Conservation (phyloP, 2,329 filamentous ascomycete genomes). For the Emydomyces testavorans region DNA sequence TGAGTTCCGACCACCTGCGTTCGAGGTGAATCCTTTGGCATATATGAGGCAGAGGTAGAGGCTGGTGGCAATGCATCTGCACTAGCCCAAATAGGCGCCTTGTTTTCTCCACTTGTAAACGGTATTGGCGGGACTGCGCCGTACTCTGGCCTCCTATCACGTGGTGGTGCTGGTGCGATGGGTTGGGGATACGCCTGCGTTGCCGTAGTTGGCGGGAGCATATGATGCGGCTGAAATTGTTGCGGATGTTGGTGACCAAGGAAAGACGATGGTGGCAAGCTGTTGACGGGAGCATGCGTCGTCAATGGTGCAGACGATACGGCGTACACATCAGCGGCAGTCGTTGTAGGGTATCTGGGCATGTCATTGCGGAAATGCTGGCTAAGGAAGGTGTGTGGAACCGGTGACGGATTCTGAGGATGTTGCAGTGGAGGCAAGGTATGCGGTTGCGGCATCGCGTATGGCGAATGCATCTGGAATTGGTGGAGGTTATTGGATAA, state of each 20-base stretch:
- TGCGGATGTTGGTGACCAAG: conserved; percentile 26
- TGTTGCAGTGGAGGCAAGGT: conserved; percentile 38
- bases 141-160: conserved; percentile 41
- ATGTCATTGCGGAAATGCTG: conserved; percentile 35
- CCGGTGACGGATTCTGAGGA: conserved; percentile 36
- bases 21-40: conserved; percentile 34
- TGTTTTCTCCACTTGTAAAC: conserved; percentile 46
- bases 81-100: conserved; percentile 43
- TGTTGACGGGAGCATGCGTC: conserved; percentile 31
- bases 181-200: conserved; percentile 61
- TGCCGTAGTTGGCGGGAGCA: conserved; percentile 57
- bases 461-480: conserved; percentile 38
- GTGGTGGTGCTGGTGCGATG: conserved; percentile 58
- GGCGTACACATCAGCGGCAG: conserved; percentile 33
- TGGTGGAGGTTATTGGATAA: conserved; percentile 39
- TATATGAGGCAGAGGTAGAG: conserved; percentile 30
- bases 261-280: conserved; percentile 34
- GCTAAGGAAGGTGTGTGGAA: conserved; percentile 32
- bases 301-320: conserved; percentile 34
- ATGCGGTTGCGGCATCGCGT: conserved; percentile 34
- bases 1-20: conserved; percentile 93
- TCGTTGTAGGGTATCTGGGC: conserved; percentile 34
- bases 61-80: conserved; percentile 31
- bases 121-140: conserved; percentile 62
- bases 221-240: conserved; percentile 34